These are phyloP conservation scores for Arthrobotrys entomopaga DNA, from an alignment of 2,329 filamentous ascomycete species.

Conservation along the genomic window DNA sequence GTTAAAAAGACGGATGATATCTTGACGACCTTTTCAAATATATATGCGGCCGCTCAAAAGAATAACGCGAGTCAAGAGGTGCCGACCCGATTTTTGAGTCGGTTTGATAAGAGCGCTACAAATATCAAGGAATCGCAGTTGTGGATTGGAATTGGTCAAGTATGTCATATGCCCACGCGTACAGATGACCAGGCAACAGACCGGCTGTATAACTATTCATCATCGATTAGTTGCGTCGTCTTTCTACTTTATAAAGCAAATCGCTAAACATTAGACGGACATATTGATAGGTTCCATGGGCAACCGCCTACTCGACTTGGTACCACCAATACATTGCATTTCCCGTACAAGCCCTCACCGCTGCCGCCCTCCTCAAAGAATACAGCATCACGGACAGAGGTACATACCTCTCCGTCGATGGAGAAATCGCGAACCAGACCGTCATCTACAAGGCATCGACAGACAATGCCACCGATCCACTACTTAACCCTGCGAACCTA, in stretches of 20 bases:
- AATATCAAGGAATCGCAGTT: constrained; percentile 66
- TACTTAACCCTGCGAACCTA: constrained; percentile 65
- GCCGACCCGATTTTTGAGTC: constrained; percentile 62
- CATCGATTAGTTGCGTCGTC: too few relatives aligned
- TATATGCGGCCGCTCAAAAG: constrained; percentile 61
- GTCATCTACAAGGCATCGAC: constrained; percentile 62
- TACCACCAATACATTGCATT: constrained; percentile 66
- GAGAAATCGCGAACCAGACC: constrained; percentile 60
- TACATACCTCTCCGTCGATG: constrained; percentile 63
- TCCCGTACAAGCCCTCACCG: constrained; percentile 64
- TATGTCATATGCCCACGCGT: constrained; percentile 19
- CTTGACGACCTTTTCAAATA: constrained; percentile 60
- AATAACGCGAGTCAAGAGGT: constrained; percentile 60
- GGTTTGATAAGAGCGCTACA: constrained; percentile 66
- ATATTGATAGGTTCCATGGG: constrained; percentile 63
- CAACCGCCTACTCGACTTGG: constrained; percentile 64
- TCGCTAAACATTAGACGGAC: neutral
- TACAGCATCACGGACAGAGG: constrained; percentile 66
- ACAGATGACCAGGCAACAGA: too few relatives aligned
- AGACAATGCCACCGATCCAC: constrained; percentile 61
- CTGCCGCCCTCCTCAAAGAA: constrained; percentile 63
- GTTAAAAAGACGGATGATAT: constrained; percentile 61
- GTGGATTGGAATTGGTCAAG: constrained; percentile 65
- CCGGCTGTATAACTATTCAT: too few relatives aligned
- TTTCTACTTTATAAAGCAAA: neutral